Evolutionary conservation across 176 grass and related monocot species (phyloP).

Genomic region (Cocos nucifera): DNA sequence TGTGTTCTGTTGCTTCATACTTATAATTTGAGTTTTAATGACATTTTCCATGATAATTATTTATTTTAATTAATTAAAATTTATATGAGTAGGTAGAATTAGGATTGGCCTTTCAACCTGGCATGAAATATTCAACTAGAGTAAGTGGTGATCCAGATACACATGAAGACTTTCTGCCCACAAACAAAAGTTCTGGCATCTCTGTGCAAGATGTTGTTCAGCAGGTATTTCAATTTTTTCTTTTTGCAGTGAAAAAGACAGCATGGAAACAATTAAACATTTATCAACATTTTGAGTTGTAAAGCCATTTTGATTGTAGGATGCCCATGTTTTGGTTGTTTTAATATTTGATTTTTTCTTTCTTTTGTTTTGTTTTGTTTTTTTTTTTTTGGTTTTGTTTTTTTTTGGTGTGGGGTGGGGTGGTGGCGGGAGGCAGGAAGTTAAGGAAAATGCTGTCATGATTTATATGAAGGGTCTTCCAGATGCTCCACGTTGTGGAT

Average conservation of each 20-base stretch:
- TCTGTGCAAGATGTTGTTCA: conserved; percentile 35
- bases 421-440: conserved; percentile 29
- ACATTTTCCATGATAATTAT: no score
- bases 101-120: conserved; percentile 28
- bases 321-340: conserved; percentile 5
- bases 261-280: no score
- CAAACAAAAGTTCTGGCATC: conserved; percentile 45
- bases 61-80: no score
- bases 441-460: conserved; percentile 64
- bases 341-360: neutral
- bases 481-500: conserved; percentile 77
- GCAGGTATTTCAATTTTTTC: conserved; percentile 22
- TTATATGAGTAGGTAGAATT: conserved; percentile 25
- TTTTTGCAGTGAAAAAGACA: no score
- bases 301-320: neutral
- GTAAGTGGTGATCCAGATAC: conserved; percentile 43
- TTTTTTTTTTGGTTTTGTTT: neutral
- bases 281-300: no score
- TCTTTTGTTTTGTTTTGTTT: no score
- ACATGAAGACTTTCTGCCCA: conserved; percentile 67
- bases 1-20: no score
- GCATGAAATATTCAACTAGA: conserved; percentile 38
- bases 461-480: conserved; percentile 91
- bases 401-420: no score
- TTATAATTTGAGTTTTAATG: no score